Base-by-base conservation (phyloP, 1,284 basidiomycete species). In the Moesziomyces globuligerus region DNA sequence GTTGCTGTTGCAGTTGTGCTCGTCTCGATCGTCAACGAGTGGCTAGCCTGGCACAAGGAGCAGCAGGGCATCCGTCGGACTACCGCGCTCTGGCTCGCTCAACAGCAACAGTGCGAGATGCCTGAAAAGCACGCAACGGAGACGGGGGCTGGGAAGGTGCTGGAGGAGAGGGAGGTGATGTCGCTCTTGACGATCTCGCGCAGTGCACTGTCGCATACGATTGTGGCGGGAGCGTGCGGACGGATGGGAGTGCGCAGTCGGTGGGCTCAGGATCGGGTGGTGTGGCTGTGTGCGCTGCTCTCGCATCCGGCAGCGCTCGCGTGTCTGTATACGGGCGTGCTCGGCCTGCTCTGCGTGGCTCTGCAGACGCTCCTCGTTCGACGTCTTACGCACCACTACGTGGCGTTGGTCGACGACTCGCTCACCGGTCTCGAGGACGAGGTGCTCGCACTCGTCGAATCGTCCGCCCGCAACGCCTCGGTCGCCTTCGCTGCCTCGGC, bases 231-330 rank as follows among this genome's bases (percentile, higher is more conserved):
- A 6, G 11, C 32, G 17, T 73, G 58, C 11, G 26, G 46, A 13
- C 18, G 43, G 3, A n/a, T 76, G 0, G 69, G 74, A 9, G 43
- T 79, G 29, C 48, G 41, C 6, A 48, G 53, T 0, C 45, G 47
- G 4, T 24, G 42, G 13, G 48, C 66, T 3, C 55, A 69, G 28
- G 48, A 64, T 20, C 34, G 65, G 17, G 34, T 84, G 90, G 66
- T 86, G 85, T 94, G 91, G 90, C 91, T 92, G 83, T 85, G 92
- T 70, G 87, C 91, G 72, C 97, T 95, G 83, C 86, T 97, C 60
- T 91, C 92, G 79, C 92, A 97, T 78, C 89, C 93, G 2, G 91
- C 93, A 0, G 92, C 92, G 1, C 86, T 96, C 38, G 90, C 91
- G 0, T 90, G 93, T 77, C 89, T 98, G 80, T 87, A 93, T 58